phyloP scores from a whole-genome alignment of 2,329 filamentous ascomycete species.

The Zymoseptoria tritici region DNA sequence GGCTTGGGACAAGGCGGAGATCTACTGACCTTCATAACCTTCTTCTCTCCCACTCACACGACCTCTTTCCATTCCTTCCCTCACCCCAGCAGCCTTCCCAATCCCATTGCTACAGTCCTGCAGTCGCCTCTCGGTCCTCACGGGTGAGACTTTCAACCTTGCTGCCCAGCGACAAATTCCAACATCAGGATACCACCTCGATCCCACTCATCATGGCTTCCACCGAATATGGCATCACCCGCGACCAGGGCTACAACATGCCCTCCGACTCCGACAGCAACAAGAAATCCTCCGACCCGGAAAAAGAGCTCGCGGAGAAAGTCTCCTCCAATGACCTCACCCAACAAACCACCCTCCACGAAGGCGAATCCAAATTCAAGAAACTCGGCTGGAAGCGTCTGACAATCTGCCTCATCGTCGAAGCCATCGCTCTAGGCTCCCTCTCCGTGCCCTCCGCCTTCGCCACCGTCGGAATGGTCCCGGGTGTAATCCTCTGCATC shows the following conservation, averaged over 20 bases:
- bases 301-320: not conserved
- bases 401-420: slow-evolving; percentile 47
- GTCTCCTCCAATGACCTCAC: slow-evolving; percentile 4
- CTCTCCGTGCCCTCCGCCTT: slow-evolving; percentile 51
- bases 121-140: not conserved
- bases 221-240: slow-evolving; percentile 10
- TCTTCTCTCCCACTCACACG: not conserved
- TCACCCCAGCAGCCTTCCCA: not conserved
- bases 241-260: slow-evolving; percentile 11
- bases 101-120: not conserved
- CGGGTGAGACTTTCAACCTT: not conserved
- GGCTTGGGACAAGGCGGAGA: not conserved
- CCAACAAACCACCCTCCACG: slow-evolving; percentile 22
- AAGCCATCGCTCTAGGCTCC: slow-evolving; percentile 52
- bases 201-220: slow-evolving; percentile 7
- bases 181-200: not conserved
- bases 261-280: slow-evolving; percentile 3
- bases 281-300: slow-evolving; percentile 11
- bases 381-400: slow-evolving; percentile 42
- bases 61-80: not conserved
- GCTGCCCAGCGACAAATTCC: not conserved
- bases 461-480: slow-evolving; percentile 47
- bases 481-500: slow-evolving; percentile 49
- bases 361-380: slow-evolving; percentile 31
- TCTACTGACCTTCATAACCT: not conserved